Evolutionary conservation across 2,329 filamentous ascomycete species (phyloP), one percentile per base, ranked within the genome.

Genomic region (Epichloe baconii): DNA sequence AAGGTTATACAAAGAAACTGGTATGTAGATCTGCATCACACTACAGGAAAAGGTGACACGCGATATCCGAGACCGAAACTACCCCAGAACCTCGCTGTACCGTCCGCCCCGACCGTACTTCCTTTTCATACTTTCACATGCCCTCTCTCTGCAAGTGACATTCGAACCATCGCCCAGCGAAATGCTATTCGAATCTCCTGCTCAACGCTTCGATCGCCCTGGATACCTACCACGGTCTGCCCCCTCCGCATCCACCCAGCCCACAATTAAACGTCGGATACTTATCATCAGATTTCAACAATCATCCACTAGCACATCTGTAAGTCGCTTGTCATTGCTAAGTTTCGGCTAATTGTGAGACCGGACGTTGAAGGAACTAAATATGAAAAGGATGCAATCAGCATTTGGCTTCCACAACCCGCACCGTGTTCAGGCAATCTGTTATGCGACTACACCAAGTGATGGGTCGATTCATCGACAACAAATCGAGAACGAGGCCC

Each of bases 91-190:
- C 73, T 98, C 35, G 78, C 85, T 1, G 78, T 95, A 10, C 93
- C 93, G 4, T 82, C 86, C 34, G 91, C 93, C 5, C 93, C 93
- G 2, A 98, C 93, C 0, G 90, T 98, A 1, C 75, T 98, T 1
- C 93, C 93, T 0, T 98, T 98, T 62, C 93, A 98, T 66, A 97
- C 93, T 0, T 98, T 98, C 62, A 98, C 93, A 1, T 95, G 87
- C 57, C 93, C 93, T 0, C 74, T 98, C 57, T 89, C 88, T 6
- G 89, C 93, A 4, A 88, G 86, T 64, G 88, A 96, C 58, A 88
- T 98, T 53, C 85, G 93, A 15, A 80, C 86, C 62, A 98, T 98
- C 56, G 97, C 93, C 8, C 91, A 97, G 65, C 80, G 93, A 23
- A 98, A 98, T 63, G 93, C 88, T 2, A 75, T 94, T 35, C 83